Evolutionary conservation across 495 filamentous ascomycete genomes (phyloP).

Genomic region (Entonaema liquescens): DNA sequence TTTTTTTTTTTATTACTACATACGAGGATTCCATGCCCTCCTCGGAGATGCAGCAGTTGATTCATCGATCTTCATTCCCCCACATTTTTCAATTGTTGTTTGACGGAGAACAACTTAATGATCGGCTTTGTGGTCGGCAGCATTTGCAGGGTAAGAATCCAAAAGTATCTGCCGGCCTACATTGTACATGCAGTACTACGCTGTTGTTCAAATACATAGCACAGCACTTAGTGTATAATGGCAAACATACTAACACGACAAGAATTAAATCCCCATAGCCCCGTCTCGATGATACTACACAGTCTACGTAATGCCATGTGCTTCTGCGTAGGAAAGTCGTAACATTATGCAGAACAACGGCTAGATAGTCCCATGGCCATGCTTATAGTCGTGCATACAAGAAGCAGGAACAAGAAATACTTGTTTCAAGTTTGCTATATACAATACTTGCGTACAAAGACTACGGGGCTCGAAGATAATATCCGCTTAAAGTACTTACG

Average conservation of each 20-base stretch:
- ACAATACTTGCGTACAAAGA: not conserved
- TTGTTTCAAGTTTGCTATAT: not conserved
- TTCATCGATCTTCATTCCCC: constrained; percentile 38
- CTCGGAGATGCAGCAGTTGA: constrained; percentile 49
- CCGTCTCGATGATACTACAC: constrained; percentile 1
- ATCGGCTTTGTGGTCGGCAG: constrained; percentile 20
- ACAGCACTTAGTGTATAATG: not conserved
- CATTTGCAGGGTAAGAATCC: constrained; percentile 23
- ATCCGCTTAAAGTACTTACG: not conserved
- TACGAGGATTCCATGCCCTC: constrained; percentile 33
- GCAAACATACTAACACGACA: not conserved
- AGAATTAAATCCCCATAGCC: not conserved
- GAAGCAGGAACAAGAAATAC: constrained; percentile 16
- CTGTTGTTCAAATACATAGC: not conserved
- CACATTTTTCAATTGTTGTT: constrained; percentile 27
- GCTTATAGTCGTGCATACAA: constrained; percentile 13
- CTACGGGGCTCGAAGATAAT: not conserved
- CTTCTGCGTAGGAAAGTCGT: constrained; percentile 9
- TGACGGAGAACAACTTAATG: constrained; percentile 20
- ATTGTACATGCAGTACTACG: constrained; percentile 26
- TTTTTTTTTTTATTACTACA: constrained; percentile 16
- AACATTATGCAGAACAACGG: not conserved
- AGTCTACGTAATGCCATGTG: constrained; percentile 21
- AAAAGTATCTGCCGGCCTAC: constrained; percentile 32
- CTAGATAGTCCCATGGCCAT: constrained; percentile 12